A percentile compares a stretch with the other conserved stretches of the same genome.
These are phyloP conservation scores for Tylopilus plumbeoviolaceoides DNA, from an alignment of 768 basidiomycete genomes.

Conservation along the genomic window DNA sequence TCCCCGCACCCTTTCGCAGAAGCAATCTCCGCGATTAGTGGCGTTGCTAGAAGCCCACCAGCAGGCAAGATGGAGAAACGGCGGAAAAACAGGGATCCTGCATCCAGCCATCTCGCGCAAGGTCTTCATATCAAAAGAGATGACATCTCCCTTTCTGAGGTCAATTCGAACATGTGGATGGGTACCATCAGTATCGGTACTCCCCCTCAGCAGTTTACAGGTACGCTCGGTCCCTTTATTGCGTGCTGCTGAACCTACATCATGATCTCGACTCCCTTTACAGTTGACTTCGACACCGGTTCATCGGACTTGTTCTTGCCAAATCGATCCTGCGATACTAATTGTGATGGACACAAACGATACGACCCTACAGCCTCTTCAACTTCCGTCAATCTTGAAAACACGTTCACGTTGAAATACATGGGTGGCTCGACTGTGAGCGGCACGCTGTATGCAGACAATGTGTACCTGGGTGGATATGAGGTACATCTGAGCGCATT, in stretches of 20 bases:
- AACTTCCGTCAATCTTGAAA: conserved; percentile 26
- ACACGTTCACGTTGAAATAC: conserved; percentile 33
- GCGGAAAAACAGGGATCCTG: conserved; percentile 2
- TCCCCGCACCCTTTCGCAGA: conserved; percentile 31
- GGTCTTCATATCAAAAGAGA: conserved; percentile 25
- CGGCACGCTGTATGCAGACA: conserved; percentile 41
- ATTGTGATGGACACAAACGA: conserved; percentile 30
- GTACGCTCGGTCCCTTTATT: conserved; percentile 20
- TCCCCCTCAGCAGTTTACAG: conserved; percentile 40
- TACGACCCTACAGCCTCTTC: conserved; percentile 30
- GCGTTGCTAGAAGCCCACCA: neutral
- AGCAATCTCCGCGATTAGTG: conserved; percentile 8
- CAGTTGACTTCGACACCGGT: conserved; percentile 53
- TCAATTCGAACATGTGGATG: conserved; percentile 40
- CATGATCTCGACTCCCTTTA: neutral
- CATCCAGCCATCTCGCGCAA: neutral
- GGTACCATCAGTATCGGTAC: conserved; percentile 46
- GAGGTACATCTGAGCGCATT: conserved; percentile 23
- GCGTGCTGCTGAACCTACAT: neutral
- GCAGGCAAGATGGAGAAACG: conserved; percentile 4
- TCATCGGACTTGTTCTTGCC: conserved; percentile 49
- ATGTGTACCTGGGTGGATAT: conserved; percentile 38
- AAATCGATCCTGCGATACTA: conserved; percentile 20
- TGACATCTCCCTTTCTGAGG: conserved; percentile 34
- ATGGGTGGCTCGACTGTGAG: conserved; percentile 36